Conservation (phyloP, 306 rosid species). For the Castanea mollissima region DNA sequence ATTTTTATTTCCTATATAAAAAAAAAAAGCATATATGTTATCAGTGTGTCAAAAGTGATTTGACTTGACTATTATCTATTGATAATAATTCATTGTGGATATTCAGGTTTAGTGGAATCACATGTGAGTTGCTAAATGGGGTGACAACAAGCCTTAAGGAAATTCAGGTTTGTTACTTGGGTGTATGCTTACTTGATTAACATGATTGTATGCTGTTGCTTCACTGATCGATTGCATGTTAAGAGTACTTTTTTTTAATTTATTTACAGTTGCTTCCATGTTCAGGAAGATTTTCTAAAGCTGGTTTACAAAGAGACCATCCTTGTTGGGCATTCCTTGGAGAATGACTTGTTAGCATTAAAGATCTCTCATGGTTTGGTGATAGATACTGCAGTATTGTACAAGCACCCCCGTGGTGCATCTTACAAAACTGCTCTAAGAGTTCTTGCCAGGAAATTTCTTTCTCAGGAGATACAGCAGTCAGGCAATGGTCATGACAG, state of each 20-base stretch:
- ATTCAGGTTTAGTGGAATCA: constrained; percentile 92
- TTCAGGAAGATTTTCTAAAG: constrained; percentile 71
- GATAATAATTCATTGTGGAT: not conserved
- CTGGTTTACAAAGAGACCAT: constrained; percentile 83
- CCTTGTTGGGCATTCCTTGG: constrained; percentile 90
- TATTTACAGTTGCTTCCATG: constrained; percentile 39
- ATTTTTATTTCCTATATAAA: too few relatives aligned
- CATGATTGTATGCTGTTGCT: constrained; percentile 7
- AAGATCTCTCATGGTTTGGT: constrained; percentile 72
- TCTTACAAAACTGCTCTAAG: constrained; percentile 85
- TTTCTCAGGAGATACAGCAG: constrained; percentile 85
- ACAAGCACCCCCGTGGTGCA: constrained; percentile 64
- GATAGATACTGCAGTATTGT: constrained; percentile 85
- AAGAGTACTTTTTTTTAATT: constrained; percentile 24
- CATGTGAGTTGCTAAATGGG: constrained; percentile 76
- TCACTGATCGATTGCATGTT: constrained; percentile 27
- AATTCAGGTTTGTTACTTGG: constrained; percentile 67
- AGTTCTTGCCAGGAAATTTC: constrained; percentile 70
- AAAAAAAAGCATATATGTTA: too few relatives aligned
- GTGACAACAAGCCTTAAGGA: constrained; percentile 82
- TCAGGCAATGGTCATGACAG: constrained; percentile 92
- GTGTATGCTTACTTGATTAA: constrained; percentile 14
- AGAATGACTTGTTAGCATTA: constrained; percentile 86
- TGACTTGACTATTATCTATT: not conserved
- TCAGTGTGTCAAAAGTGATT: not conserved